Evolutionary conservation across 805 yeast species (phyloP).

Genomic region (Schwanniomyces occidentalis): DNA sequence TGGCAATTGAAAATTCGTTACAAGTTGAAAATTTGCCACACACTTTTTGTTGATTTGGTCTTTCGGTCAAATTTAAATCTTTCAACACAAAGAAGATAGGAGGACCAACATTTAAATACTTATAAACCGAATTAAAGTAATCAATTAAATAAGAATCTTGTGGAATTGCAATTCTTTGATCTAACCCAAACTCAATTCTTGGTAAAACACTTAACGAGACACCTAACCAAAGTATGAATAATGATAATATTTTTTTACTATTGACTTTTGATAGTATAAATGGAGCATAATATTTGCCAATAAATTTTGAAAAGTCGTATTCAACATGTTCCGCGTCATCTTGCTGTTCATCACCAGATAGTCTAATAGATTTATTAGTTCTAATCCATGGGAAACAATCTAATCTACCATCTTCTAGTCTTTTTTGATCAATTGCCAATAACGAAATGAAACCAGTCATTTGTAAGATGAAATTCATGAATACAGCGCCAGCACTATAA

Average conservation of each 20-base stretch:
- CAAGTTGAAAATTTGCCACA: slow-evolving; percentile 92
- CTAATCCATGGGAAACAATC: slow-evolving; percentile 64
- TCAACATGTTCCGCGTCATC: slow-evolving; percentile 14
- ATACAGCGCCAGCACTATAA: slow-evolving; percentile 84
- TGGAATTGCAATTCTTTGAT: slow-evolving; percentile 88
- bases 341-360: no score
- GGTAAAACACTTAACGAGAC: slow-evolving; percentile 72
- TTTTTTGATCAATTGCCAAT: slow-evolving; percentile 62
- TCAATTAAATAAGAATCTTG: slow-evolving; percentile 75
- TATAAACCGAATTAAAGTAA: slow-evolving; percentile 75
- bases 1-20: slow-evolving; percentile 72
- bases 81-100: slow-evolving; percentile 86
- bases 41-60: slow-evolving; percentile 65
- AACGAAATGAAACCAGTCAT: slow-evolving; percentile 79
- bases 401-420: slow-evolving; percentile 57
- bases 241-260: slow-evolving; percentile 47
- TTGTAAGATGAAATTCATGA: slow-evolving; percentile 75
- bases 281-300: slow-evolving; percentile 59
- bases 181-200: slow-evolving; percentile 72
- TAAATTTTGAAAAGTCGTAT: slow-evolving; percentile 30
- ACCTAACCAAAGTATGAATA: slow-evolving; percentile 66
- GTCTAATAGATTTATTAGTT: slow-evolving; percentile 13
- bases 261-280: slow-evolving; percentile 49
- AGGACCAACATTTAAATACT: slow-evolving; percentile 82
- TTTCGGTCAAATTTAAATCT: slow-evolving; percentile 59